Percentiles rank a stretch among this genome's conserved stretches.
These are phyloP conservation scores for Sporothrix pallida DNA, from an alignment of 2,329 filamentous ascomycete species.

Conservation along the genomic window DNA sequence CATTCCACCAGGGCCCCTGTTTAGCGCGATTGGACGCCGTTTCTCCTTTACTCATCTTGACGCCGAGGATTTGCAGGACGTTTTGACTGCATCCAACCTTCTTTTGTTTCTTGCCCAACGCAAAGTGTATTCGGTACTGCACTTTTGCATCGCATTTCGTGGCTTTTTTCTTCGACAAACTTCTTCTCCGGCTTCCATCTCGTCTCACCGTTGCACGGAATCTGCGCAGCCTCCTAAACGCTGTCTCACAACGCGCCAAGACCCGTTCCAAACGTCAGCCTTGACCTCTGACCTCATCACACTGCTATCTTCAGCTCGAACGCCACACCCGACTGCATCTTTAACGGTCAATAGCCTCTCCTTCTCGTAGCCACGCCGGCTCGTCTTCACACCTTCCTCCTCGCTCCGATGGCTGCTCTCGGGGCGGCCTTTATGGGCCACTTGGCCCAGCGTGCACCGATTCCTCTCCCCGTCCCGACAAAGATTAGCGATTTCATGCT, in stretches of 20 bases:
- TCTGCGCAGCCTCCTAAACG: slow-evolving; percentile 13
- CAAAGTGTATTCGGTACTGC: not conserved
- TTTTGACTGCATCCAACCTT: not conserved
- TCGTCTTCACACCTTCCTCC: no score
- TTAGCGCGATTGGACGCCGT: not conserved
- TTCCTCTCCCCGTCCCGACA: slow-evolving; percentile 16
- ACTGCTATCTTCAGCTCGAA: not conserved
- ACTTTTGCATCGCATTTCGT: not conserved
- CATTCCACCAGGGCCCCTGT: slow-evolving; percentile 9
- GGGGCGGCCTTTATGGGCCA: slow-evolving; percentile 18
- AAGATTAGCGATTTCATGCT: slow-evolving; percentile 22
- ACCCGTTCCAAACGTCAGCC: not conserved
- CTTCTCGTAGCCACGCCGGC: not conserved
- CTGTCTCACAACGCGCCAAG: slow-evolving; percentile 24
- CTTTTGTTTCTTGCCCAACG: not conserved
- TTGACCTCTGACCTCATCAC: slow-evolving; percentile 15
- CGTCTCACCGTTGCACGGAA: slow-evolving; percentile 18
- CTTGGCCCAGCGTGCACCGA: slow-evolving; percentile 23
- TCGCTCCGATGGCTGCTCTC: slow-evolving; percentile 20
- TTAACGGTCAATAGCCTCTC: not conserved
- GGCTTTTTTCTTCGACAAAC: not conserved
- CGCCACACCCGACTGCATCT: not conserved
- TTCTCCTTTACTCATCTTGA: not conserved
- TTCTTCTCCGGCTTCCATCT: not conserved
- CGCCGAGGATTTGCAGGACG: not conserved